Evolutionary conservation across 345 rosid species (phyloP).

Genomic region (Brassica cretica): DNA sequence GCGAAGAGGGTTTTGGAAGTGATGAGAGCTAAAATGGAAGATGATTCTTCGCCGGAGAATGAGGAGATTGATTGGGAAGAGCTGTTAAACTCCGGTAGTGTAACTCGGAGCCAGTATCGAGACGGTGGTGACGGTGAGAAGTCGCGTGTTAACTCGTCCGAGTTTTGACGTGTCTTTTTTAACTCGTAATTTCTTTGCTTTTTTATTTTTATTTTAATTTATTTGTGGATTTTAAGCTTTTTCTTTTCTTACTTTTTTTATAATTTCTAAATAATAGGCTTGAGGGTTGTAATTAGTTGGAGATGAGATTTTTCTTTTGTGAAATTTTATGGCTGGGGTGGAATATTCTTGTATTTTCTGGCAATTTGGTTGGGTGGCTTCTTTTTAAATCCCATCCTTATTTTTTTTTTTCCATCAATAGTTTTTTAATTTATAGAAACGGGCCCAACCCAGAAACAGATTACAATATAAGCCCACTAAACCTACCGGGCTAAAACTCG

Average conservation of each 20-base stretch:
- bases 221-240: constrained; percentile 21
- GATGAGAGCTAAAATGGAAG: constrained; percentile 43
- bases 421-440: no score
- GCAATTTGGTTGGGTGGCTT: constrained; percentile 26
- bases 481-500: no score
- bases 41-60: constrained; percentile 46
- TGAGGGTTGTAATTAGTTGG: constrained; percentile 35
- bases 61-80: constrained; percentile 80
- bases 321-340: constrained; percentile 5
- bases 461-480: no score
- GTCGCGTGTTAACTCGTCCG: constrained; percentile 49
- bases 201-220: constrained; percentile 3
- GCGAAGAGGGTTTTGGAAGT: constrained; percentile 52
- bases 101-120: constrained; percentile 31
- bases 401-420: neutral
- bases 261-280: constrained; percentile 17
- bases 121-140: constrained; percentile 34
- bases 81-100: constrained; percentile 56
- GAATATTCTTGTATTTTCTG: constrained; percentile 22
- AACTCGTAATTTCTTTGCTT: constrained; percentile 12
- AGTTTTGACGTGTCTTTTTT: constrained; percentile 38
- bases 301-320: constrained; percentile 6
- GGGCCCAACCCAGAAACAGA: no score
- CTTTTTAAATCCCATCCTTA: constrained; percentile 14
- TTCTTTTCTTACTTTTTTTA: neutral